A percentile compares a stretch with the other conserved stretches of the same genome.
Evolutionary conservation across 495 filamentous ascomycete genomes (phyloP).

Genomic region (Penicillium crystallinum): DNA sequence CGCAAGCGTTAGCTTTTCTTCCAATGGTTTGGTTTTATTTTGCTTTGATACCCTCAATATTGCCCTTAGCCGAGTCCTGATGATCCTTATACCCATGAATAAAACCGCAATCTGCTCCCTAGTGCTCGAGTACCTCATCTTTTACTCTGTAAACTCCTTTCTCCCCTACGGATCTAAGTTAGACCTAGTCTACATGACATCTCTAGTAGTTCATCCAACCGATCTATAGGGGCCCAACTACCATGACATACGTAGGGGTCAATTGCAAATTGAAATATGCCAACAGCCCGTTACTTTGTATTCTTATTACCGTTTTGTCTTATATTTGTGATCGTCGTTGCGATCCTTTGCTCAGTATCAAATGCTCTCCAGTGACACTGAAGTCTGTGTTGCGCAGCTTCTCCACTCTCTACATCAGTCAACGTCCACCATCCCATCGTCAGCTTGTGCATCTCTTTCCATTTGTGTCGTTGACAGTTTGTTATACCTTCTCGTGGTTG

Average conservation of each 20-base stretch:
- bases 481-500: background rate
- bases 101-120: too few relatives aligned
- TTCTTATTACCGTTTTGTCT: background rate
- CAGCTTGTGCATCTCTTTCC: background rate
- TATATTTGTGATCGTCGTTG: background rate
- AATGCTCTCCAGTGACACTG: background rate
- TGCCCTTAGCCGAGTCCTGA: background rate
- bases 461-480: background rate
- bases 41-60: constrained; percentile 19
- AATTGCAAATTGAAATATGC: too few relatives aligned
- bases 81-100: background rate
- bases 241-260: too few relatives aligned
- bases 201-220: too few relatives aligned
- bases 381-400: background rate
- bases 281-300: background rate
- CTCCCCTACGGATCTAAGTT: too few relatives aligned
- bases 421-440: background rate
- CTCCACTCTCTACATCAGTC: background rate
- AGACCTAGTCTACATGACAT: too few relatives aligned
- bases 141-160: too few relatives aligned
- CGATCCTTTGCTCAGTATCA: background rate
- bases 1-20: constrained; percentile 36
- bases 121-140: too few relatives aligned
- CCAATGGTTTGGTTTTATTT: constrained; percentile 1
- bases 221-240: too few relatives aligned